A percentile compares a stretch with the other conserved stretches of the same genome.
These are phyloP conservation scores for Nematocida ironsii DNA, from an alignment of 371 early-diverging fungal genomes.

Conservation along the genomic window DNA sequence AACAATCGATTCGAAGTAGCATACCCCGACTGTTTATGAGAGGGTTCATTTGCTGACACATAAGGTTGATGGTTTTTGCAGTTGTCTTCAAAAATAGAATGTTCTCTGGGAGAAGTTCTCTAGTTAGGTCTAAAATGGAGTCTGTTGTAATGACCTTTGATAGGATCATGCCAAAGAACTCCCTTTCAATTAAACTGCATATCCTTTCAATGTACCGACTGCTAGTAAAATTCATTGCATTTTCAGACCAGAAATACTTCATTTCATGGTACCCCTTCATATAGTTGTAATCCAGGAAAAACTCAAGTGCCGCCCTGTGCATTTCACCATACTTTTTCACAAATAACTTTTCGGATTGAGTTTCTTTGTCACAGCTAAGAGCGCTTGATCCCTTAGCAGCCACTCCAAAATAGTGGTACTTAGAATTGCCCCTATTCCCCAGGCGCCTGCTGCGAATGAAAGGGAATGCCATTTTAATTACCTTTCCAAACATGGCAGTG, in stretches of 20 bases:
- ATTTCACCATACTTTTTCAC: slow-evolving; percentile 26
- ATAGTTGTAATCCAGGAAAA: slow-evolving; percentile 18
- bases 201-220: slow-evolving; percentile 41
- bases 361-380: slow-evolving; percentile 3
- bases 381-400: slow-evolving; percentile 30
- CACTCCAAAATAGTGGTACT: slow-evolving; percentile 72
- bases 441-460: slow-evolving; percentile 72
- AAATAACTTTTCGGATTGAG: slow-evolving; percentile 10
- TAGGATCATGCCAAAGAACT: slow-evolving; percentile 37
- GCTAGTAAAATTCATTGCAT: not conserved
- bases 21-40: not conserved
- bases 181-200: slow-evolving; percentile 29
- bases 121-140: slow-evolving; percentile 10
- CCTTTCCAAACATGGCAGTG: slow-evolving; percentile 74
- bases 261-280: slow-evolving; percentile 50
- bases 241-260: slow-evolving; percentile 46
- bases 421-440: slow-evolving; percentile 73
- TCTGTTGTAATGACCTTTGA: slow-evolving; percentile 8
- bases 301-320: slow-evolving; percentile 24
- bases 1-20: slow-evolving; percentile 31
- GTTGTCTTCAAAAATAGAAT: slow-evolving; percentile 27
- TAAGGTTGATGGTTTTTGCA: slow-evolving; percentile 43
- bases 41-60: slow-evolving; percentile 30
- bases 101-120: slow-evolving; percentile 5
- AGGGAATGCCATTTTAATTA: slow-evolving; percentile 73